Evolutionary conservation across 352 stramenopile species (phyloP).

Genomic region (Pythium angustatum): DNA sequence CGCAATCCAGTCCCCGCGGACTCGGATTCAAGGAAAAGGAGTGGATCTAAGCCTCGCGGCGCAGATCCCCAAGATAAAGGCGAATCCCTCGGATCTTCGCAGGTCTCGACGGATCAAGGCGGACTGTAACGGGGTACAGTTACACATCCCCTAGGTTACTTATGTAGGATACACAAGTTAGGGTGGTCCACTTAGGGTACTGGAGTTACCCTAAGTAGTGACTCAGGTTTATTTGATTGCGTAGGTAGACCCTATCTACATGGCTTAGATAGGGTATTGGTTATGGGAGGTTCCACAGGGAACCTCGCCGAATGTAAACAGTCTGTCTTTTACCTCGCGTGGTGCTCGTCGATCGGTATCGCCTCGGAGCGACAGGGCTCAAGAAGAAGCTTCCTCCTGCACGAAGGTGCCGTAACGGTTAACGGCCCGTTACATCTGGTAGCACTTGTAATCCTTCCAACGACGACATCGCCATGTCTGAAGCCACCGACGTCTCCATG

Average conservation of each 20-base stretch:
- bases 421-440: conserved; percentile 19
- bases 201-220: conserved; percentile 3
- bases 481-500: conserved; percentile 2
- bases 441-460: conserved; percentile 25
- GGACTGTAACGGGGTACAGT: conserved; percentile 3
- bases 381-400: conserved; percentile 10
- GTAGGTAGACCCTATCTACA: neutral
- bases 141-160: conserved; percentile 1
- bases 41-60: neutral
- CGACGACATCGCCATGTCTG: conserved; percentile 15
- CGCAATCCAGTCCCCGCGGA: neutral
- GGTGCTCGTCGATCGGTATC: conserved; percentile 10
- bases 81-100: neutral
- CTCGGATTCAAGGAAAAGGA: neutral
- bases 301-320: conserved; percentile 9
- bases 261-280: neutral
- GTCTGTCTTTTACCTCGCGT: conserved; percentile 11
- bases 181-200: conserved; percentile 3
- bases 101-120: neutral
- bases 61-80: neutral
- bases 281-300: neutral
- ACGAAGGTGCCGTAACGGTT: conserved; percentile 2
- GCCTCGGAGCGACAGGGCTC: conserved; percentile 11
- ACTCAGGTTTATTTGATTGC: neutral
- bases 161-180: neutral